These are phyloP conservation scores for Sarcodon aspratus DNA, from an alignment of 768 basidiomycete genomes.

Conservation along the genomic window DNA sequence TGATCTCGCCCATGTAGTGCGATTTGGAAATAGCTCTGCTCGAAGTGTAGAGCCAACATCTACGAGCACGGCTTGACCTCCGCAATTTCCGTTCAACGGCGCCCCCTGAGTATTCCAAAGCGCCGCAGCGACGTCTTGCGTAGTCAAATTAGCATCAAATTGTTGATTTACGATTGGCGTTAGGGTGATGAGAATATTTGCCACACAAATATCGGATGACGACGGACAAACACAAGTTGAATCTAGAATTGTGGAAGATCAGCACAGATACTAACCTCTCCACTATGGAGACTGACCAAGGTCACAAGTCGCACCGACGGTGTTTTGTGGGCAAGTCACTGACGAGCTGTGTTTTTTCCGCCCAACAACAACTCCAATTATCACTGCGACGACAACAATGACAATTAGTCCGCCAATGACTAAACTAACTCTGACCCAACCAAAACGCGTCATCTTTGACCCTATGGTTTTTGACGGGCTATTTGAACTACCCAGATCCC, in stretches of 20 bases:
- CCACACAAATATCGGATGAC: conserved; percentile 24
- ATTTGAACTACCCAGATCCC: too few relatives aligned
- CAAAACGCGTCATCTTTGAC: too few relatives aligned
- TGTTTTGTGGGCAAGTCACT: conserved; percentile 26
- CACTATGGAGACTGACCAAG: conserved; percentile 30
- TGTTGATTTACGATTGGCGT: conserved; percentile 35
- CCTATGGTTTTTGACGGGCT: too few relatives aligned
- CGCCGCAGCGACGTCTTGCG: conserved; percentile 29
- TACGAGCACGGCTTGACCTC: conserved; percentile 39
- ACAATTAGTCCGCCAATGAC: conserved; percentile 16
- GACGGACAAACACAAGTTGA: conserved; percentile 53
- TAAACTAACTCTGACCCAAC: conserved; percentile 4
- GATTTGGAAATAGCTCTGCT: conserved; percentile 28
- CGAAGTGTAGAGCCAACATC: conserved; percentile 40
- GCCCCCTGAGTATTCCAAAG: conserved; percentile 41
- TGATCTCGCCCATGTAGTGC: conserved; percentile 45
- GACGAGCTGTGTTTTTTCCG: conserved; percentile 11
- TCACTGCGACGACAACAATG: conserved; percentile 25
- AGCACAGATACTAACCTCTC: not conserved
- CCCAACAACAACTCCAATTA: conserved; percentile 30
- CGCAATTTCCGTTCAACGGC: conserved; percentile 32
- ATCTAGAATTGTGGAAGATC: conserved; percentile 23
- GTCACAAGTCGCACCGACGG: conserved; percentile 41
- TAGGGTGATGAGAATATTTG: conserved; percentile 37
- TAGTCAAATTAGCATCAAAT: conserved; percentile 36